Evolutionary conservation across 169 alveolate genomes (phyloP).

Genomic region (Theileria annulata): DNA sequence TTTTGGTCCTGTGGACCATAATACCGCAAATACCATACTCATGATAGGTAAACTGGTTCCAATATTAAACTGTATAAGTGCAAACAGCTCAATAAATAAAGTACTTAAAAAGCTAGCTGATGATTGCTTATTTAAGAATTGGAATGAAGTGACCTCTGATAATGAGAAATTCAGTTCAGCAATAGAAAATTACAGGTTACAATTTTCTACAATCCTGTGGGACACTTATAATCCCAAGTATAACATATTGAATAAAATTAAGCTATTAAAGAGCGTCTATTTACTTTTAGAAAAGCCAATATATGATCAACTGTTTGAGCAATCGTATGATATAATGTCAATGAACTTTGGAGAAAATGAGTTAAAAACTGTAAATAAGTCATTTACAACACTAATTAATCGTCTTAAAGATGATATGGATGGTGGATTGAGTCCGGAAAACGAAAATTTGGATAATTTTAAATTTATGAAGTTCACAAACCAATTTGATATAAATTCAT

Average conservation of each 20-base stretch:
- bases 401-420: background rate
- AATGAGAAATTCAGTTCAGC: constrained; percentile 56
- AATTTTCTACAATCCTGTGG: constrained; percentile 71
- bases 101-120: constrained; percentile 2
- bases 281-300: constrained; percentile 65
- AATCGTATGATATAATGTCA: constrained; percentile 65
- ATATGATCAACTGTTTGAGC: constrained; percentile 64
- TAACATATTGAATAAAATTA: constrained; percentile 52
- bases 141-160: constrained; percentile 29
- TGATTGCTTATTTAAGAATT: constrained; percentile 24
- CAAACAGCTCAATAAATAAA: background rate
- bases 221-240: constrained; percentile 54
- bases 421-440: background rate
- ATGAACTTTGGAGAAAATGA: background rate
- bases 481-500: constrained; percentile 1
- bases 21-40: constrained; percentile 44
- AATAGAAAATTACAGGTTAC: constrained; percentile 63
- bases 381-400: background rate
- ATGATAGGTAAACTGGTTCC: constrained; percentile 74
- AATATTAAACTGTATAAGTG: constrained; percentile 34
- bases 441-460: constrained; percentile 20
- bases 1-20: constrained; percentile 3
- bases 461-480: background rate
- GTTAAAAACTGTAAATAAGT: background rate
- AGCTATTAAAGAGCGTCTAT: constrained; percentile 65